Conservation (phyloP, 495 filamentous ascomycete genomes). For the Haplographium delicatum region DNA sequence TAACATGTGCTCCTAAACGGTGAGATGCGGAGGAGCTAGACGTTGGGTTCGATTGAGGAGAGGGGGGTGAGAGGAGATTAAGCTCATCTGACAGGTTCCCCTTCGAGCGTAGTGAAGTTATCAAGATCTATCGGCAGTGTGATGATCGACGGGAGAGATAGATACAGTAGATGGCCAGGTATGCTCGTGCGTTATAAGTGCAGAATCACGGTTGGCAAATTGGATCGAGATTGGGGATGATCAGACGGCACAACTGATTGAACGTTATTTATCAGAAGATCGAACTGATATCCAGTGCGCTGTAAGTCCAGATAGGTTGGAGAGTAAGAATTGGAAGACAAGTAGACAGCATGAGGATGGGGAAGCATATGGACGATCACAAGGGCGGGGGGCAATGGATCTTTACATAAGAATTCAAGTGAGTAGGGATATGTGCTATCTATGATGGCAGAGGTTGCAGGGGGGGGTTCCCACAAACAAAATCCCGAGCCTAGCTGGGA, state of each 20-base stretch:
- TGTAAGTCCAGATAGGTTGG: slow-evolving; percentile 1
- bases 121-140: slow-evolving; percentile 16
- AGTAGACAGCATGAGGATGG: slow-evolving; percentile 17
- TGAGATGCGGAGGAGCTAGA: slow-evolving; percentile 7
- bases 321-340: slow-evolving; percentile 10
- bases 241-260: slow-evolving; percentile 2
- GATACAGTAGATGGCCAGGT: no score
- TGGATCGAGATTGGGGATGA: not conserved
- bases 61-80: slow-evolving; percentile 8
- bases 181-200: no score
- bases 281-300: no score
- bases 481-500: slow-evolving; percentile 15
- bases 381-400: slow-evolving; percentile 15
- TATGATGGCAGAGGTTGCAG: slow-evolving; percentile 15
- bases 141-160: slow-evolving; percentile 16
- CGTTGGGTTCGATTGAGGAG: not conserved
- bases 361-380: slow-evolving; percentile 25
- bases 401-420: slow-evolving; percentile 25
- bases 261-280: no score
- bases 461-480: slow-evolving; percentile 12
- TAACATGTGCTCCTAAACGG: slow-evolving; percentile 11
- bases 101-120: slow-evolving; percentile 14
- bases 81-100: slow-evolving; percentile 14
- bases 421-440: slow-evolving; percentile 14
- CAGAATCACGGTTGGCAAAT: not conserved